Conservation (phyloP, 192 early-diverging fungal genomes). For the Chytriomyces sp. region DNA sequence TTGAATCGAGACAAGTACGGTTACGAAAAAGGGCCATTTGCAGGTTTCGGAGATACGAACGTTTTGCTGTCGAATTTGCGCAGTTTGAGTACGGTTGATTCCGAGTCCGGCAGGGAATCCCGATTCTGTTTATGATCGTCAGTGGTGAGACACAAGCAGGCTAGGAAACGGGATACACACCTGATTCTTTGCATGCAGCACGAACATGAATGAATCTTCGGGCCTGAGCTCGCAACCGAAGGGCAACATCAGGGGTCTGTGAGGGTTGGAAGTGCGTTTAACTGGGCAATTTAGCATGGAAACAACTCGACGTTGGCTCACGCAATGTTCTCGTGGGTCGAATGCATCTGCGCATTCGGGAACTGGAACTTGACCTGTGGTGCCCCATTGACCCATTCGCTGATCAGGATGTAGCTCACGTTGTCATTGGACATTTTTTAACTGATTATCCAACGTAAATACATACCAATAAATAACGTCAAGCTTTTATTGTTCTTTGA, state of each 20-base stretch:
- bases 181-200: conserved; percentile 3
- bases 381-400: no score
- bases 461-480: no score
- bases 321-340: not conserved
- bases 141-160: no score
- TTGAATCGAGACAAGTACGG: not conserved
- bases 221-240: not conserved
- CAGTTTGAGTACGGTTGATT: conserved; percentile 6
- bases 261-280: no score
- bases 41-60: not conserved
- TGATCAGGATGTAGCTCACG: no score
- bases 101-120: not conserved
- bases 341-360: not conserved
- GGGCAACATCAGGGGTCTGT: not conserved
- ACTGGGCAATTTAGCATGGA: not conserved
- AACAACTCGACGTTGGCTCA: not conserved
- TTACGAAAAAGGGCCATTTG: not conserved
- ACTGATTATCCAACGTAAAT: no score
- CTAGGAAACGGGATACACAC: not conserved
- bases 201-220: conserved; percentile 16
- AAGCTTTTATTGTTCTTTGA: no score
- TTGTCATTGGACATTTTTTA: no score
- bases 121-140: not conserved
- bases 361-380: conserved; percentile 7
- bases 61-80: not conserved